A percentile compares a stretch with the other conserved stretches of the same genome.
Conservation (phyloP, 495 filamentous ascomycete genomes). For the Chaetomidium leptoderma region DNA sequence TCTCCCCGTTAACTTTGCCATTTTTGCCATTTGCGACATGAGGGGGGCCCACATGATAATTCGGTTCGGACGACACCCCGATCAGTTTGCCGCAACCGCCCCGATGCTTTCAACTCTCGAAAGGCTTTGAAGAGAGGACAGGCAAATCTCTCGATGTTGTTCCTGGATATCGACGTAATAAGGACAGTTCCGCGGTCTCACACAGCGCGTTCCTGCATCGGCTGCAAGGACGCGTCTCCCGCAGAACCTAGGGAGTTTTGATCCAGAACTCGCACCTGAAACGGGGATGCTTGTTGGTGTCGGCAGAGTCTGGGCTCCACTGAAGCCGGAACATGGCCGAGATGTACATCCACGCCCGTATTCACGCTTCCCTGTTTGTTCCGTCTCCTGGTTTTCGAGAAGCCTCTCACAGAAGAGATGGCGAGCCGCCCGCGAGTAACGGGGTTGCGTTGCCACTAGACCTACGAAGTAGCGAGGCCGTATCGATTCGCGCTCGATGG, state of each 20-base stretch:
- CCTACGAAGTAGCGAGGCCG: too few relatives aligned
- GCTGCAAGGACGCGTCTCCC: neutral
- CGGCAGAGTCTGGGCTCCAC: neutral
- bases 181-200: too few relatives aligned
- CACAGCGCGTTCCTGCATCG: slow-evolving; percentile 6
- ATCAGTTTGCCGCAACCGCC: neutral
- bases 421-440: too few relatives aligned
- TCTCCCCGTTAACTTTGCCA: slow-evolving; percentile 10
- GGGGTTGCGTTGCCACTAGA: too few relatives aligned
- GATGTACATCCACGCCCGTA: neutral
- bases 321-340: neutral
- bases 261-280: neutral
- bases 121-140: neutral
- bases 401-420: neutral
- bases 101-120: too few relatives aligned
- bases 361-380: neutral
- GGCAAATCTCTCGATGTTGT: too few relatives aligned
- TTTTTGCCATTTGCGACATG: neutral
- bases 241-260: neutral
- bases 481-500: too few relatives aligned
- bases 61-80: slow-evolving; percentile 6
- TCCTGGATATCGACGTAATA: too few relatives aligned
- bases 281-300: neutral
- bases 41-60: slow-evolving; percentile 13
- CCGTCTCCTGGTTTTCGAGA: neutral